Percentiles rank a stretch among this genome's conserved stretches.
Evolutionary conservation across 225 moss, liverwort and hornwort genomes (phyloP).

Genomic region (Pseudisothecium myosuroides): DNA sequence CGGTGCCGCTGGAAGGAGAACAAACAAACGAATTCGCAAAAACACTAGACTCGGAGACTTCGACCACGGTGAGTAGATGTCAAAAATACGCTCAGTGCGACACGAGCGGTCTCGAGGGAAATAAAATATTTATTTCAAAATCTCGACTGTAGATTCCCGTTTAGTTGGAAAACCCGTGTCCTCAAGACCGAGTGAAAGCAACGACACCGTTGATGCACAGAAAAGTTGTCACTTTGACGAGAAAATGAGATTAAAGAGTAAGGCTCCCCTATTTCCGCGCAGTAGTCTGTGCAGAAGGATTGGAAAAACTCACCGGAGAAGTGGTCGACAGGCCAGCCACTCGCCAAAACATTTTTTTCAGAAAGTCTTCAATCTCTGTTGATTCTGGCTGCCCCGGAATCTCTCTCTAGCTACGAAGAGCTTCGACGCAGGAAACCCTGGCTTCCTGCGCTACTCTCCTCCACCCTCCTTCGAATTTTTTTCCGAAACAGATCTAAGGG

Average conservation of each 20-base stretch:
- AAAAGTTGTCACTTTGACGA: neutral
- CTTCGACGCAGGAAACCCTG: neutral
- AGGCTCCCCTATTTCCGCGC: neutral
- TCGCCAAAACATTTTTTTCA: slow-evolving; percentile 99
- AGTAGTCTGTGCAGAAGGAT: neutral
- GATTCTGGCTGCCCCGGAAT: slow-evolving; percentile 11
- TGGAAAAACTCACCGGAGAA: slow-evolving; percentile 71
- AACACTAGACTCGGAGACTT: neutral
- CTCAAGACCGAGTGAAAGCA: neutral
- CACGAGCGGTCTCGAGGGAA: neutral
- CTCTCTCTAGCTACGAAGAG: neutral
- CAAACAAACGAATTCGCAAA: neutral
- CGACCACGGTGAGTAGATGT: neutral
- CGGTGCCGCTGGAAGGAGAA: neutral
- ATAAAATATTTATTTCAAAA: too few species aligned
- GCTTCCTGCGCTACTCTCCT: neutral
- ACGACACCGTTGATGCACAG: neutral
- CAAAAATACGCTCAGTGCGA: neutral
- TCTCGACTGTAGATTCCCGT: neutral
- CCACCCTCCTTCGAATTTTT: neutral
- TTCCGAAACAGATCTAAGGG: neutral
- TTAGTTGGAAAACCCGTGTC: neutral
- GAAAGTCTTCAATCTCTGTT: slow-evolving; percentile 49
- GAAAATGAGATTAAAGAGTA: neutral
- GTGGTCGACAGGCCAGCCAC: slow-evolving; percentile 95